Evolutionary conservation across 345 rosid species (phyloP).

Genomic region (Bretschneidera sinensis): DNA sequence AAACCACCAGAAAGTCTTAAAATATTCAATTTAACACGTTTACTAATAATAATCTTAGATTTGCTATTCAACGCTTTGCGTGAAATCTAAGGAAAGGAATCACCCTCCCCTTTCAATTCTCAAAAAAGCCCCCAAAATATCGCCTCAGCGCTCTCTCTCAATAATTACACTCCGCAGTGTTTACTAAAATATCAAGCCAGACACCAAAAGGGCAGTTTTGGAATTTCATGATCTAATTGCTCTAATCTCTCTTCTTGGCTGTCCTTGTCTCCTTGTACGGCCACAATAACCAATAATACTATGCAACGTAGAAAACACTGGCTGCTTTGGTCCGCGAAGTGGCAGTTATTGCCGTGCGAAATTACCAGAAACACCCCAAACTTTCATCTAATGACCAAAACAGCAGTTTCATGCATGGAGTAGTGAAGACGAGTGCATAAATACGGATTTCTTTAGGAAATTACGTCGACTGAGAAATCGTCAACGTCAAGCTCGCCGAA

Average conservation of each 20-base stretch:
- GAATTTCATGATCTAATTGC: too few relatives aligned
- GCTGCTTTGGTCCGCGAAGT: too few relatives aligned
- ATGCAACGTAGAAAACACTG: not conserved
- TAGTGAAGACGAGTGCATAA: not conserved
- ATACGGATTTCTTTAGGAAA: not conserved
- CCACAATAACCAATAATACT: not conserved
- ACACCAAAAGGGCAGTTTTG: not conserved
- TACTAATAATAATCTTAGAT: too few relatives aligned
- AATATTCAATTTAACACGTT: too few relatives aligned
- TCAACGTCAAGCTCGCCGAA: conserved; percentile 25
- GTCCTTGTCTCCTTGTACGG: too few relatives aligned
- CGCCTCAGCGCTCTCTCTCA: too few relatives aligned
- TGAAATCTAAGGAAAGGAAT: not conserved
- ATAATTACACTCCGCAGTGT: conserved; percentile 9
- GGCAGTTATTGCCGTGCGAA: too few relatives aligned
- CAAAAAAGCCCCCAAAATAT: not conserved
- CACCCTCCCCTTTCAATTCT: not conserved
- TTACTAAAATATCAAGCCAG: not conserved
- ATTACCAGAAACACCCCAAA: too few relatives aligned
- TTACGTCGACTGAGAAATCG: conserved; percentile 28
- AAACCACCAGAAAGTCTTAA: conserved; percentile 1
- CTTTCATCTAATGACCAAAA: not conserved
- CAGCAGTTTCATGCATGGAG: too few relatives aligned
- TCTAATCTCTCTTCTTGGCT: too few relatives aligned
- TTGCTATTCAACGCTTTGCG: conserved; percentile 1